These are phyloP conservation scores for Guyanaporus albipodus DNA, from an alignment of 768 basidiomycete species.

Conservation along the genomic window DNA sequence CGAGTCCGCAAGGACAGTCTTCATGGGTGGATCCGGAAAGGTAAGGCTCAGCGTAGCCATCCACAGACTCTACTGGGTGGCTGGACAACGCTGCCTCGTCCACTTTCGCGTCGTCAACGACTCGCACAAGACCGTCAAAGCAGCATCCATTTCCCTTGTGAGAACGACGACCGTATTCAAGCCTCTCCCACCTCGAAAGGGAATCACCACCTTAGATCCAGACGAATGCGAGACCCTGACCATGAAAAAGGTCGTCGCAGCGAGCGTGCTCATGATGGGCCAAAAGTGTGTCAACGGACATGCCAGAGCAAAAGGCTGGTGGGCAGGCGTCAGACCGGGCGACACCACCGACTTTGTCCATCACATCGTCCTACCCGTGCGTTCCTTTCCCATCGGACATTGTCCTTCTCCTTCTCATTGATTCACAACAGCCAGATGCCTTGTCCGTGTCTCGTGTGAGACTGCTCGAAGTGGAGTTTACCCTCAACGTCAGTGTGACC, in stretches of 20 bases:
- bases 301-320: constrained; percentile 85
- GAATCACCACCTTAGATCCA: constrained; percentile 37
- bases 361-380: constrained; percentile 70
- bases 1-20: constrained; percentile 49
- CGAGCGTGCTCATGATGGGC: constrained; percentile 61
- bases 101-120: constrained; percentile 63
- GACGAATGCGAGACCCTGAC: constrained; percentile 65
- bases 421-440: constrained; percentile 52
- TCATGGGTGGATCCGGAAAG: constrained; percentile 62
- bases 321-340: constrained; percentile 72
- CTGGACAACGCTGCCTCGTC: constrained; percentile 75
- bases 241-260: constrained; percentile 59
- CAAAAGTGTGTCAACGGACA: constrained; percentile 60
- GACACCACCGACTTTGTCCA: constrained; percentile 63
- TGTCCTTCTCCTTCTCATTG: constrained; percentile 2
- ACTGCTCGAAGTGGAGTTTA: constrained; percentile 75
- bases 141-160: constrained; percentile 56
- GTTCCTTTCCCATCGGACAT: constrained; percentile 25
- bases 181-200: constrained; percentile 35
- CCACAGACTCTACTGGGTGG: constrained; percentile 73
- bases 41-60: constrained; percentile 63
- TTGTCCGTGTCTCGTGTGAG: constrained; percentile 64
- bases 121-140: constrained; percentile 64
- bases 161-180: constrained; percentile 67
- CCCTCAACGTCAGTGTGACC: constrained; percentile 59